A percentile compares a stretch with the other conserved stretches of the same genome.
phyloP scores from a whole-genome alignment of 2,329 filamentous ascomycete genomes.

The Pyrenochaeta sp. region DNA sequence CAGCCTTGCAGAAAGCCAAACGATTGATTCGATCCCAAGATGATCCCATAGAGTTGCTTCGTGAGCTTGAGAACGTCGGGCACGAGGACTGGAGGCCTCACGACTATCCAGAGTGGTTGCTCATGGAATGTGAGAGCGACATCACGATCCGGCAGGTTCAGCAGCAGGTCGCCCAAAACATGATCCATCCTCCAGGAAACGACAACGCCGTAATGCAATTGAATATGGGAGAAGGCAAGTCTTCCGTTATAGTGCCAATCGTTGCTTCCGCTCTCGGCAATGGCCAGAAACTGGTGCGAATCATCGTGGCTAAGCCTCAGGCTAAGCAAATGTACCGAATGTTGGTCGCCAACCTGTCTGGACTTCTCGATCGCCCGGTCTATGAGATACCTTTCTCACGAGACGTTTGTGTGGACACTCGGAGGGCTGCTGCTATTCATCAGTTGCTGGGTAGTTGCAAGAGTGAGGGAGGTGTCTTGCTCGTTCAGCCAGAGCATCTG shows the following conservation, averaged over 20 bases:
- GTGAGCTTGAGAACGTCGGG: constrained; percentile 59
- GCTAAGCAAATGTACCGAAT: constrained; percentile 68
- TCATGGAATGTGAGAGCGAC: constrained; percentile 71
- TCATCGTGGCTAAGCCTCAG: constrained; percentile 70
- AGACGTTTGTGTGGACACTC: constrained; percentile 46
- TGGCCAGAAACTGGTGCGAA: constrained; percentile 57
- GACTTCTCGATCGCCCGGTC: constrained; percentile 63
- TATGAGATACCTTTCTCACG: constrained; percentile 69
- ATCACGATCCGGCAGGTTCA: constrained; percentile 70
- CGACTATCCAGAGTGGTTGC: constrained; percentile 66
- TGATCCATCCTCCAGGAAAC: constrained; percentile 53
- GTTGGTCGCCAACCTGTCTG: constrained; percentile 63
- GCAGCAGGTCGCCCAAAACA: constrained; percentile 64
- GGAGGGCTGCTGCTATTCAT: constrained; percentile 49
- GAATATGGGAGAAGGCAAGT: constrained; percentile 49
- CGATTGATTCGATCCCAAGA: constrained; percentile 21
- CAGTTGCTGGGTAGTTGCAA: constrained; percentile 58
- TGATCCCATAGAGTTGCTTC: constrained; percentile 29
- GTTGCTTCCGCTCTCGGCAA: too few species aligned
- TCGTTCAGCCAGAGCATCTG: constrained; percentile 71
- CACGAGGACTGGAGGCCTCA: constrained; percentile 65
- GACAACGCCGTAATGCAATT: constrained; percentile 43
- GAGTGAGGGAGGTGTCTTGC: constrained; percentile 61
- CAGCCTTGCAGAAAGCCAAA: constrained; percentile 38
- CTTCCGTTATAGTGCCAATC: constrained; percentile 41